Percentiles rank a stretch among this genome's conserved stretches.
phyloP scores from a whole-genome alignment of 1,284 basidiomycete species.

The Psilocybe mexicana region DNA sequence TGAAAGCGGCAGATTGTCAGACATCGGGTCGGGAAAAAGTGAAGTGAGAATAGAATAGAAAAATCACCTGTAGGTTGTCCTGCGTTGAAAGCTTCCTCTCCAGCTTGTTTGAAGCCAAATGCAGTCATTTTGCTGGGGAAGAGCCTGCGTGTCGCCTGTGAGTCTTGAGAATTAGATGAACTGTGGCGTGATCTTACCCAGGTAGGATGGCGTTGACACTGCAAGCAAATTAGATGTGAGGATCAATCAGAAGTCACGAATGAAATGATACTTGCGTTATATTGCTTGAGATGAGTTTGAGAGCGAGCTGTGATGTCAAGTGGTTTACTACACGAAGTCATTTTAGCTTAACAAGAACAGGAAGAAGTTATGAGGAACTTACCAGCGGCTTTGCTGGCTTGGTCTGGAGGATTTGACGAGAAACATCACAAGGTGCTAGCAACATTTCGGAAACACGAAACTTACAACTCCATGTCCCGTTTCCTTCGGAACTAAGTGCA shows the following conservation, averaged over 20 bases:
- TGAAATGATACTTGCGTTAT: slow-evolving; percentile 54
- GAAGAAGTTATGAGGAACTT: slow-evolving; percentile 5
- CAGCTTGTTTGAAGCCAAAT: slow-evolving; percentile 63
- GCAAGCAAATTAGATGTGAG: slow-evolving; percentile 3
- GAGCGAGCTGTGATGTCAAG: slow-evolving; percentile 73
- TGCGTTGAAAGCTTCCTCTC: slow-evolving; percentile 52
- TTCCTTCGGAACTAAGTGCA: slow-evolving; percentile 53
- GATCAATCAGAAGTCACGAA: not conserved
- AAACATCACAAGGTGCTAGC: slow-evolving; percentile 1
- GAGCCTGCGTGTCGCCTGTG: slow-evolving; percentile 42
- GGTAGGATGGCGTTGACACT: slow-evolving; percentile 87
- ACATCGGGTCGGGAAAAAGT: not conserved
- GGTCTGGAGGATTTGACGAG: slow-evolving; percentile 45
- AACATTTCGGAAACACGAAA: slow-evolving; percentile 17
- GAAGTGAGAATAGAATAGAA: slow-evolving; percentile 9
- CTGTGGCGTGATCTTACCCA: slow-evolving; percentile 44
- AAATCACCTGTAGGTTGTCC: slow-evolving; percentile 60
- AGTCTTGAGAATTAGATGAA: not conserved
- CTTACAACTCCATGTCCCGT: slow-evolving; percentile 83
- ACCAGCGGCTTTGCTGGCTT: slow-evolving; percentile 79
- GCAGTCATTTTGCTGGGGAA: slow-evolving; percentile 91
- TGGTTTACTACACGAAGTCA: slow-evolving; percentile 60
- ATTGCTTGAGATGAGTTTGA: slow-evolving; percentile 60
- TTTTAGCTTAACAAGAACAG: not conserved
- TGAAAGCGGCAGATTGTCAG: not conserved